These are phyloP conservation scores for Alliaria petiolata DNA, from an alignment of 345 rosid genomes.

Conservation along the genomic window DNA sequence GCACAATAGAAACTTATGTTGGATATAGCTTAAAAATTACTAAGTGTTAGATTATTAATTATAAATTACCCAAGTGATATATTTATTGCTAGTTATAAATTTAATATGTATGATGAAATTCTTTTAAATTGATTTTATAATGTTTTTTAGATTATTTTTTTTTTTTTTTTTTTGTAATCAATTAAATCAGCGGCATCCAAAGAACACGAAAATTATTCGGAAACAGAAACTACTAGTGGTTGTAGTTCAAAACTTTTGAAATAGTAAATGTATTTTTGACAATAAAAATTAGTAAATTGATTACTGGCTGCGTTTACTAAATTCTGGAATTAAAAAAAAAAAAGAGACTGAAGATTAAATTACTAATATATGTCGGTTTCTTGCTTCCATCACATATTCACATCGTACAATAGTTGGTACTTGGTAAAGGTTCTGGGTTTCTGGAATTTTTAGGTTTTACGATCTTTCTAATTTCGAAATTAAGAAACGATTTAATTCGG, in stretches of 20 bases:
- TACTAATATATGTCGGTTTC: background rate
- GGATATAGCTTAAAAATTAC: no score
- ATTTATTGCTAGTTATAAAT: no score
- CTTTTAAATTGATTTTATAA: no score
- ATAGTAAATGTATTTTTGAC: background rate
- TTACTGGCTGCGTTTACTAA: background rate
- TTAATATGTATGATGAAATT: no score
- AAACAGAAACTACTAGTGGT: background rate
- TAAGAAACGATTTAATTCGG: background rate
- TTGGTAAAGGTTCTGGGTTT: slow-evolving; percentile 4
- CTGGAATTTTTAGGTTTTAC: background rate
- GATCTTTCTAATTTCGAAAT: background rate
- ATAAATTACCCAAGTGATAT: no score
- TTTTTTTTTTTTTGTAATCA: no score
- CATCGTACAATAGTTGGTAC: background rate
- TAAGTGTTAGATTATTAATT: no score
- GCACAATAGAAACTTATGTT: no score
- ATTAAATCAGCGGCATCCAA: background rate
- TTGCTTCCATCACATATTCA: background rate
- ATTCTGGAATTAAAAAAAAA: background rate
- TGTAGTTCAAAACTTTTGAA: background rate
- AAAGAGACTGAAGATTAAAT: background rate
- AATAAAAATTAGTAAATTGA: background rate
- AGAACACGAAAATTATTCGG: background rate
- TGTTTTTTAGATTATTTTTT: no score